Evolutionary conservation across 768 basidiomycete genomes (phyloP).

Genomic region (Boletus pseudopeckii): DNA sequence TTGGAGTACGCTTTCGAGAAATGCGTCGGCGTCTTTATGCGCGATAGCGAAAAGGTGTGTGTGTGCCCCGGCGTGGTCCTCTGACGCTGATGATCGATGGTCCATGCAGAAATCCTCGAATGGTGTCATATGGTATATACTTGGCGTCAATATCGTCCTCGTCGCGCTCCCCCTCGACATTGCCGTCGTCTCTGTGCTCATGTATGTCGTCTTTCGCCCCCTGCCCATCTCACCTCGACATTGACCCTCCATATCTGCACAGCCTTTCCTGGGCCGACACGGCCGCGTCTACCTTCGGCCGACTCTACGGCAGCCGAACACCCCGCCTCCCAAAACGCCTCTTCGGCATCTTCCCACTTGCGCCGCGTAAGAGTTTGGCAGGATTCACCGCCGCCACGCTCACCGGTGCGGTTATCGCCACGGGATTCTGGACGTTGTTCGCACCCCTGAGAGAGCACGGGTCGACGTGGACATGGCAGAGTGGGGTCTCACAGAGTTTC

Average conservation of each 20-base stretch:
- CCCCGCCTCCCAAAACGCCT: slow-evolving; percentile 51
- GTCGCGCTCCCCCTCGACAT: slow-evolving; percentile 78
- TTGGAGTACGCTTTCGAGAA: slow-evolving; percentile 74
- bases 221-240: background rate
- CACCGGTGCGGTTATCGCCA: slow-evolving; percentile 65
- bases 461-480: slow-evolving; percentile 56
- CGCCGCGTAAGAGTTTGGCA: slow-evolving; percentile 79
- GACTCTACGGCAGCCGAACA: slow-evolving; percentile 74
- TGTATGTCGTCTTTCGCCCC: slow-evolving; percentile 48
- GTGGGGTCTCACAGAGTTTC: slow-evolving; percentile 40
- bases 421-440: slow-evolving; percentile 70
- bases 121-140: slow-evolving; percentile 85
- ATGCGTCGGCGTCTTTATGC: slow-evolving; percentile 79
- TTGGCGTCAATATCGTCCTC: slow-evolving; percentile 79
- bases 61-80: background rate
- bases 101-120: slow-evolving; percentile 55
- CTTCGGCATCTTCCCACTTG: slow-evolving; percentile 58
- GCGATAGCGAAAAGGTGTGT: slow-evolving; percentile 76
- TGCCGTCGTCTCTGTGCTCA: slow-evolving; percentile 84
- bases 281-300: slow-evolving; percentile 86
- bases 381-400: slow-evolving; percentile 77
- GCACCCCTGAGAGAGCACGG: slow-evolving; percentile 44
- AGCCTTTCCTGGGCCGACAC: slow-evolving; percentile 97
- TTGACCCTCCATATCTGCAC: background rate
- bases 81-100: background rate